phyloP scores from a whole-genome alignment of 164 flowering plant species.

The Cinnamomum chago region DNA sequence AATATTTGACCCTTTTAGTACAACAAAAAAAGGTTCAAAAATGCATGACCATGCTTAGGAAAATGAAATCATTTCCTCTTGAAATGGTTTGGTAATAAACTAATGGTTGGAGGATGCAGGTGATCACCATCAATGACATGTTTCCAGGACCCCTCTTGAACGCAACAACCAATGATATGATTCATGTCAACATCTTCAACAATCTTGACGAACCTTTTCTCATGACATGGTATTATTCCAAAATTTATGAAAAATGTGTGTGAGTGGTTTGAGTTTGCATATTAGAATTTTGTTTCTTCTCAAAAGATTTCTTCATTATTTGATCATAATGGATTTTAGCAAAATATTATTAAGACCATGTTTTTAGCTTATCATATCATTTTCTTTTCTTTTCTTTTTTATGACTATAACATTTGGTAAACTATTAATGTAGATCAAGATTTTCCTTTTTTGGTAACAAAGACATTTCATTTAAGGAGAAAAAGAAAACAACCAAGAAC shows the following conservation, averaged over 20 bases:
- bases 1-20: too few species aligned
- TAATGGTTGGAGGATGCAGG: slow-evolving; percentile 27
- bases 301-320: not conserved
- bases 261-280: not conserved
- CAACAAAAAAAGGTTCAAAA: too few species aligned
- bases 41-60: too few species aligned
- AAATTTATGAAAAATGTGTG: not conserved
- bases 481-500: too few species aligned
- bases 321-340: too few species aligned
- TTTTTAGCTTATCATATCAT: too few species aligned
- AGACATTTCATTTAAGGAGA: too few species aligned
- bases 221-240: slow-evolving; percentile 48
- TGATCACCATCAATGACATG: slow-evolving; percentile 61
- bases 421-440: too few species aligned
- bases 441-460: too few species aligned
- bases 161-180: slow-evolving; percentile 49
- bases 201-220: slow-evolving; percentile 58
- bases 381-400: not conserved
- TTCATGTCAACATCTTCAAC: slow-evolving; percentile 58
- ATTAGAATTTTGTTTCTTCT: not conserved
- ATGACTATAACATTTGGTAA: not conserved
- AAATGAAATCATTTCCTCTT: too few species aligned
- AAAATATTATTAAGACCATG: too few species aligned
- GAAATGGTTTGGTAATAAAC: not conserved
- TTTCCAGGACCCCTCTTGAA: slow-evolving; percentile 72